These are phyloP conservation scores for Mycena leptocephala DNA, from an alignment of 768 basidiomycete genomes.

Conservation along the genomic window DNA sequence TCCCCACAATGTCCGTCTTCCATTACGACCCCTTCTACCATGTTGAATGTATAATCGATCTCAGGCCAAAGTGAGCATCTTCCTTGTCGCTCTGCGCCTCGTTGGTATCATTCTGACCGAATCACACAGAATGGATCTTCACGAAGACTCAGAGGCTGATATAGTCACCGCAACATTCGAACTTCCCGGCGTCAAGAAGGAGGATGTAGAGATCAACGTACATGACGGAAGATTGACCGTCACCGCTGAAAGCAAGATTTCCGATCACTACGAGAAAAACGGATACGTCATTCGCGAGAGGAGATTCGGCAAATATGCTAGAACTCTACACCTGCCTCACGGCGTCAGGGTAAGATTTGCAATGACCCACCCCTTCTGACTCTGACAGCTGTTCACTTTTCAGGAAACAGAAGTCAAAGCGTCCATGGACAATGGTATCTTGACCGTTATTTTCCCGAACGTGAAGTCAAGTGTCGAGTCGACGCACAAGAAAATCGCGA, in stretches of 20 bases:
- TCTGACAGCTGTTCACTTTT: slow-evolving; percentile 29
- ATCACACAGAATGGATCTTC: slow-evolving; percentile 71
- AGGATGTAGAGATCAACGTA: slow-evolving; percentile 69
- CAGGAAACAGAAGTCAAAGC: slow-evolving; percentile 57
- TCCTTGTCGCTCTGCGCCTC: background rate
- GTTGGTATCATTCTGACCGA: background rate
- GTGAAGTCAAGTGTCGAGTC: slow-evolving; percentile 55
- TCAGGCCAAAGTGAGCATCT: slow-evolving; percentile 49
- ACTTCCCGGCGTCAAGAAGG: slow-evolving; percentile 69
- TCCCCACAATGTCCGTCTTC: slow-evolving; percentile 47
- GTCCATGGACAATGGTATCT: slow-evolving; percentile 65
- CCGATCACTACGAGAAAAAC: slow-evolving; percentile 53
- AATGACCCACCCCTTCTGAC: background rate
- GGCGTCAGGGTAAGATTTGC: slow-evolving; percentile 64
- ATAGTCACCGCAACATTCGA: slow-evolving; percentile 72
- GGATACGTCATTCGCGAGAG: slow-evolving; percentile 68
- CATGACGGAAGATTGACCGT: slow-evolving; percentile 66
- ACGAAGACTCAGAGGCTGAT: slow-evolving; percentile 64
- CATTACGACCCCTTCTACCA: slow-evolving; percentile 62
- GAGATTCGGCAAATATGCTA: slow-evolving; percentile 61
- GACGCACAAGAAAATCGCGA: slow-evolving; percentile 51
- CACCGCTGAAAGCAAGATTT: slow-evolving; percentile 63
- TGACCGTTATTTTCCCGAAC: slow-evolving; percentile 71
- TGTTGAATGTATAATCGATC: slow-evolving; percentile 61
- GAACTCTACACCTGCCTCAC: slow-evolving; percentile 67